Conservation (phyloP, 352 stramenopile species). For the Globisporangium apiculatum region DNA sequence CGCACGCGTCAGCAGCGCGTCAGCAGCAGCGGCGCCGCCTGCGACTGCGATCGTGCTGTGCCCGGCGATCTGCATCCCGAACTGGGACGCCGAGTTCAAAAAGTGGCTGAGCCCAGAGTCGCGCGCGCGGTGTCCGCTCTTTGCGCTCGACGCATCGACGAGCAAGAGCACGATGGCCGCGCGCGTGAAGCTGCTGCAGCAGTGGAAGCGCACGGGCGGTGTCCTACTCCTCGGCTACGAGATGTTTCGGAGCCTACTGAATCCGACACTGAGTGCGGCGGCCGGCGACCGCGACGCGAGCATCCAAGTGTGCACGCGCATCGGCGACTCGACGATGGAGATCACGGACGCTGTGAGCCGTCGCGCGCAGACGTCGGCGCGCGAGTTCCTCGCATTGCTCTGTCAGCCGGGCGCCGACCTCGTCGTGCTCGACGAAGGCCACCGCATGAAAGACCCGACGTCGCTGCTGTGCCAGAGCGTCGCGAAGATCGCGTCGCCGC, state of each 20-base stretch:
- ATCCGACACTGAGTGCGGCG: conserved; percentile 36
- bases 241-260: conserved; percentile 83
- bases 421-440: conserved; percentile 84
- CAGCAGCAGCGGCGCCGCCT: conserved; percentile 2
- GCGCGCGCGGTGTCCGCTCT: conserved; percentile 42
- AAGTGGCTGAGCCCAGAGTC: conserved; percentile 90
- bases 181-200: conserved; percentile 51
- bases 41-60: conserved; percentile 89
- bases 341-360: conserved; percentile 39
- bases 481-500: conserved; percentile 60
- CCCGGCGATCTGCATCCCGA: conserved; percentile 94
- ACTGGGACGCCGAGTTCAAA: conserved; percentile 96
- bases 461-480: conserved; percentile 81
- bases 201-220: conserved; percentile 69
- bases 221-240: conserved; percentile 87
- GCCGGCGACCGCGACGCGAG: conserved; percentile 27
- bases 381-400: conserved; percentile 44
- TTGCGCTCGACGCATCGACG: conserved; percentile 51
- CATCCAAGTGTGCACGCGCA: conserved; percentile 60
- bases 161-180: conserved; percentile 44
- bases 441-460: conserved; percentile 82
- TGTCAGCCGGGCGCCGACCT: conserved; percentile 65
- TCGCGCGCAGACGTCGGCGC: conserved; percentile 45
- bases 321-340: conserved; percentile 61
- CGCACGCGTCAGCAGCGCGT: neutral